Evolutionary conservation across 2,329 filamentous ascomycete genomes (phyloP), one percentile per base, ranked within the genome.

Genomic region (Cryphonectria carpinicola): DNA sequence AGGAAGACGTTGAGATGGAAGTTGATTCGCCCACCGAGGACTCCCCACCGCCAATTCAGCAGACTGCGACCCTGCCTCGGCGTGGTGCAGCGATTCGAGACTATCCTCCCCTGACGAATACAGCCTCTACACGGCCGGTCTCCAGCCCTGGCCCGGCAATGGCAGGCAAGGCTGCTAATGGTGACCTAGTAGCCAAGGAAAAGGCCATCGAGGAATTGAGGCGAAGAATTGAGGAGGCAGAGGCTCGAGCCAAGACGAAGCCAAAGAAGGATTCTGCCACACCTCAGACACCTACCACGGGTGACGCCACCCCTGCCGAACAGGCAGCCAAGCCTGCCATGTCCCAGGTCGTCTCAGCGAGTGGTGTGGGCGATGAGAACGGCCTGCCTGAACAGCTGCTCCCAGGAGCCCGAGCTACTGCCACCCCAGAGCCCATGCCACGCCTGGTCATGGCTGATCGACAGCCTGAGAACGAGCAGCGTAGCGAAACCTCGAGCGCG

Each of bases 1-100:
- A 89, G 65, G 88, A 89, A 69, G 88, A 90, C 73, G 85, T 90
- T 63, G 89, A 90, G 70, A 92, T 91, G 89, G 90, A 92, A 46
- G 84, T 91, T 35, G 88, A 88, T 37, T 88, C 86, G 63, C 85
- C 84, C 13, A 82, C 80, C 39, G 84, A 86, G 32, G 82, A 82
- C 41, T 73, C 71, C 4, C 75, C 80, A 35, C 77, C 79, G 22
- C 76, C 80, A 3, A 75, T 78, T 6, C 80, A 80, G 32, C 77
- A 77, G 14, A 76, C 71, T 25, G 76, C 74, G 6, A 77, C 76
- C 3, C 75, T 80, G 1, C 75, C 77, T 41, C n/a, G 22, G n/a
- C 81, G 80, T 62, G 80, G 76, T 66, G 75, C 75, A 11, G 79
- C 82, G 0, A 79, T 86, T 25, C 82, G 83, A 8, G 82, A 85